Evolutionary conservation across 495 filamentous ascomycete genomes (phyloP).

Genomic region (Aspergillus nidulans): DNA sequence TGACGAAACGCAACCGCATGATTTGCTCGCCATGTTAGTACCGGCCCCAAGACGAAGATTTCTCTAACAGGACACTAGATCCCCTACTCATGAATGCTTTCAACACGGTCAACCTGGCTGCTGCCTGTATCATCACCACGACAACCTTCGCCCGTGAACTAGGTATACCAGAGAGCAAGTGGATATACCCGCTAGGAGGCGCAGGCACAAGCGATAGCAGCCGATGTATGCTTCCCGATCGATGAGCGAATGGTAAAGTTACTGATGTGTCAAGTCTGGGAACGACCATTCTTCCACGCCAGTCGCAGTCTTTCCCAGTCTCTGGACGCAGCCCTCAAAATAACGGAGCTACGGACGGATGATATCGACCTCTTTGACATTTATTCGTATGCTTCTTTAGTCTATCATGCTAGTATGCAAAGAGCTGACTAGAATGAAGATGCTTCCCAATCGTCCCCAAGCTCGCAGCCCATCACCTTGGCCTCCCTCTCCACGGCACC

Average conservation of each 20-base stretch:
- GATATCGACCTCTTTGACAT: slow-evolving; percentile 53
- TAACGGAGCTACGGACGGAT: slow-evolving; percentile 29
- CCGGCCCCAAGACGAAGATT: not conserved
- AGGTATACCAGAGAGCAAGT: slow-evolving; percentile 43
- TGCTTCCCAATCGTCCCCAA: slow-evolving; percentile 58
- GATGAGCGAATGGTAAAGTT: not conserved
- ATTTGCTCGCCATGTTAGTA: slow-evolving; percentile 10
- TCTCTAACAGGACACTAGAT: slow-evolving; percentile 32
- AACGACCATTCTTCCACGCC: slow-evolving; percentile 47
- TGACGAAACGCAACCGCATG: slow-evolving; percentile 12
- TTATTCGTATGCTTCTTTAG: slow-evolving; percentile 37
- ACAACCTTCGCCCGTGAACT: slow-evolving; percentile 43
- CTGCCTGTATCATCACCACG: slow-evolving; percentile 49
- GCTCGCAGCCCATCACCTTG: slow-evolving; percentile 49
- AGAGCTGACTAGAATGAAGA: not conserved
- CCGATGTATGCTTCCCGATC: slow-evolving; percentile 32
- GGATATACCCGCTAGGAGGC: slow-evolving; percentile 55
- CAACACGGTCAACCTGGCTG: slow-evolving; percentile 53
- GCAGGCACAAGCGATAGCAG: slow-evolving; percentile 47
- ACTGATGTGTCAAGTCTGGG: slow-evolving; percentile 41
- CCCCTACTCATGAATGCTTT: slow-evolving; percentile 59
- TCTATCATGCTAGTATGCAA: not conserved
- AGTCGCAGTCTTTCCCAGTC: slow-evolving; percentile 48
- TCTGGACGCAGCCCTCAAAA: slow-evolving; percentile 38
- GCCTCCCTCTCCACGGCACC: slow-evolving; percentile 35